Base-by-base conservation (phyloP, 441 rosid species). In the Erodium moschatum region DNA sequence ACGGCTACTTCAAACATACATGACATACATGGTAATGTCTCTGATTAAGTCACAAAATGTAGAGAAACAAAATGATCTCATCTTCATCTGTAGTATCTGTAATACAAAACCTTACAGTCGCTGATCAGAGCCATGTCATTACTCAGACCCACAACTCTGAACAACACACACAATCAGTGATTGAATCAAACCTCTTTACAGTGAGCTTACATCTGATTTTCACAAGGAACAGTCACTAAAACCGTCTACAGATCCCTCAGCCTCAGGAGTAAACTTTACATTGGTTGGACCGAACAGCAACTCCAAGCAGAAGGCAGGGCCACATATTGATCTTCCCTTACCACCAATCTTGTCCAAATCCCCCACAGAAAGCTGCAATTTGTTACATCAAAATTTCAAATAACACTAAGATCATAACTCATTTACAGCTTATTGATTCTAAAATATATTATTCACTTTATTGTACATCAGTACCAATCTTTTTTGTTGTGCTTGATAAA, bases 281-380 rank as follows among this genome's bases (percentile, higher is more conserved):
- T 76, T 85, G 16, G 93, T 85, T 60, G 93, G 98, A 64, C 93
- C 93, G 54, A 90, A 90, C 9, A 86, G 82, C 79, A 92, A 67
- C 79, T 92, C 98, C 77, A 92, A 74, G 73, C 98, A 88, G 81
- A 92, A 92, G 48, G 81, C 79, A 33, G 83, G 77, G 63, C 98
- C 98, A 20, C 89, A 85, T 16, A 88, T 81, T 16, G 89, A 87
- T 78, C 82, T 84, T 10, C 92, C 97, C 61, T 79, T 80, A 44
- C 79, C 73, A 65, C 95, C 89, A 62, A 90, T 81, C 78, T 90
- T 92, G 72, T 92, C 98, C 80, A 88, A 68, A 75, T 89, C 96
- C 73, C 78, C 21, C 48, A 76, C 33, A 0, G 89, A 73, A 68
- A 88, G 81, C 97, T 92, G 84, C 81, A 67, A 40, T n/a, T n/a